phyloP scores from a whole-genome alignment of 2,329 filamentous ascomycete species.

The Fusarium sp. region DNA sequence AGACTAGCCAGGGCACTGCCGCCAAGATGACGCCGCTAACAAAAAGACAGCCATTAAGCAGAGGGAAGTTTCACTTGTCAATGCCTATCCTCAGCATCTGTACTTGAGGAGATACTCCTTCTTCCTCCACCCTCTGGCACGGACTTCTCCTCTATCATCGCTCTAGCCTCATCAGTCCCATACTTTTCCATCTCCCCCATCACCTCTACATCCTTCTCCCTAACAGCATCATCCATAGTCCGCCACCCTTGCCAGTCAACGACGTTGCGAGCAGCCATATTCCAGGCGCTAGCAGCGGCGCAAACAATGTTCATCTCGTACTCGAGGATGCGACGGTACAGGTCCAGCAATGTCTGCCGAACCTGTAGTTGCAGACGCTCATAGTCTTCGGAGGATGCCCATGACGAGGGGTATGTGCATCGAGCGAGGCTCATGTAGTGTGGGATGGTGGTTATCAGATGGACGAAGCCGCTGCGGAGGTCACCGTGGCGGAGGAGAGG shows the following conservation, averaged over 20 bases:
- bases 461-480: constrained; percentile 46
- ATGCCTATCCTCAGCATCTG: not conserved
- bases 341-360: constrained; percentile 40
- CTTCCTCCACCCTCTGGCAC: constrained; percentile 29
- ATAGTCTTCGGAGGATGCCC: constrained; percentile 42
- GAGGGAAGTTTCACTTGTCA: not conserved
- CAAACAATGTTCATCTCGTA: constrained; percentile 56
- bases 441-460: constrained; percentile 49
- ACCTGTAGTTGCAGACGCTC: constrained; percentile 32
- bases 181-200: constrained; percentile 36
- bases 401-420: constrained; percentile 39
- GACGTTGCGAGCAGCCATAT: constrained; percentile 51
- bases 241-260: constrained; percentile 50
- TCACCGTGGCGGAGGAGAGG: constrained; percentile 49
- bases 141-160: constrained; percentile 27
- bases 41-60: not conserved
- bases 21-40: not conserved
- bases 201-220: constrained; percentile 44
- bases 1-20: not conserved
- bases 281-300: constrained; percentile 53
- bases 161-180: constrained; percentile 27
- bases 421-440: constrained; percentile 51
- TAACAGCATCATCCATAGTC: constrained; percentile 43
- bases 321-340: constrained; percentile 51
- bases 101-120: not conserved